Evolutionary conservation across 2,329 filamentous ascomycete genomes (phyloP).

Genomic region (Xylaria sp.): DNA sequence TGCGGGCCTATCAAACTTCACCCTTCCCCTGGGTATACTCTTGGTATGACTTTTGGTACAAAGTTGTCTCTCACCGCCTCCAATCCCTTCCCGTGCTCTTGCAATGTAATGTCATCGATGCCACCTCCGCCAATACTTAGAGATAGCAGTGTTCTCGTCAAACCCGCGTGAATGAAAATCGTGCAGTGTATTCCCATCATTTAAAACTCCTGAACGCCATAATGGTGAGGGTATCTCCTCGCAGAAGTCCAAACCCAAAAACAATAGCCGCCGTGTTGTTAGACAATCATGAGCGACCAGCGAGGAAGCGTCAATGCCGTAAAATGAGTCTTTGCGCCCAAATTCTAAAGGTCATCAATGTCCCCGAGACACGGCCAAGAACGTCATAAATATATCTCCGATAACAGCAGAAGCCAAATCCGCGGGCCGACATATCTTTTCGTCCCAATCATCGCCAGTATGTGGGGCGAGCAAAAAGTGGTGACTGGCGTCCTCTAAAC

Average conservation of each 20-base stretch:
- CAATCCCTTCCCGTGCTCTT: not conserved
- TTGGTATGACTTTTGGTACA: slow-evolving; percentile 27
- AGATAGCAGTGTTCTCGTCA: slow-evolving; percentile 13
- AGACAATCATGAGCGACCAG: slow-evolving; percentile 36
- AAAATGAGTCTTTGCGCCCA: slow-evolving; percentile 32
- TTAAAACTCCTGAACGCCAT: slow-evolving; percentile 38
- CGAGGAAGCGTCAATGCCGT: slow-evolving; percentile 37
- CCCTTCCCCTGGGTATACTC: slow-evolving; percentile 23
- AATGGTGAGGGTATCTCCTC: slow-evolving; percentile 43
- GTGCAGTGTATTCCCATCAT: slow-evolving; percentile 16
- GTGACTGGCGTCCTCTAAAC: slow-evolving; percentile 34
- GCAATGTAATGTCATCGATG: slow-evolving; percentile 12
- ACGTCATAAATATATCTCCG: slow-evolving; percentile 34
- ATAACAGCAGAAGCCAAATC: slow-evolving; percentile 30
- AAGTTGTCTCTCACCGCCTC: slow-evolving; percentile 13
- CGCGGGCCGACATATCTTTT: slow-evolving; percentile 27
- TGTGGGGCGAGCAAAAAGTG: slow-evolving; percentile 30
- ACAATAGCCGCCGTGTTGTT: slow-evolving; percentile 29
- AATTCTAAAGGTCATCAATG: slow-evolving; percentile 39
- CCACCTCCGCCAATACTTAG: not conserved
- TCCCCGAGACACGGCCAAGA: slow-evolving; percentile 35
- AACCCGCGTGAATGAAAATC: slow-evolving; percentile 21
- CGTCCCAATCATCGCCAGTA: slow-evolving; percentile 32
- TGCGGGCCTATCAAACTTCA: slow-evolving; percentile 13
- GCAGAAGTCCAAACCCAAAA: slow-evolving; percentile 28